Conservation (phyloP, 768 basidiomycete species). For the Plicaturopsis crispa region DNA sequence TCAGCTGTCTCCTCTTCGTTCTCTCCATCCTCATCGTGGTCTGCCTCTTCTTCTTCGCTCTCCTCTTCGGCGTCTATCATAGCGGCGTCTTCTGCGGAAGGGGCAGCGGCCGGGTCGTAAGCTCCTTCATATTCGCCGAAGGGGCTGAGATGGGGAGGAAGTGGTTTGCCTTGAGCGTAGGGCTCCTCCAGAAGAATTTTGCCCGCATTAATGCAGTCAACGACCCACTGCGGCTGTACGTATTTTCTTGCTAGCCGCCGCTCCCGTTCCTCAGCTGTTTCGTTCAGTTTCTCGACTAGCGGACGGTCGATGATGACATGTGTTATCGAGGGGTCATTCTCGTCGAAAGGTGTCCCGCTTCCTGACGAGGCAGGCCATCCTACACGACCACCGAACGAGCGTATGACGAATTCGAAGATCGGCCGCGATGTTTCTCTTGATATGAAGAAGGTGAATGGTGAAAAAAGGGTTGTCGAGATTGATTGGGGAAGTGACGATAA, state of each 20-base stretch:
- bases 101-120: conserved; percentile 53
- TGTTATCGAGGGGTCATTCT: conserved; percentile 78
- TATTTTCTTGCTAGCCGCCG: conserved; percentile 67
- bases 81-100: conserved; percentile 23
- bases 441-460: conserved; percentile 85
- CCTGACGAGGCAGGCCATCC: conserved; percentile 86
- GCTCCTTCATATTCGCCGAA: conserved; percentile 80
- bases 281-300: conserved; percentile 35
- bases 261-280: conserved; percentile 52
- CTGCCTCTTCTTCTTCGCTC: conserved; percentile 23
- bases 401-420: conserved; percentile 91
- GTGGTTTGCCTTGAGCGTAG: conserved; percentile 76
- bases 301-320: conserved; percentile 96
- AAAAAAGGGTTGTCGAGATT: conserved; percentile 59
- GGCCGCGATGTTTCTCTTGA: conserved; percentile 88
- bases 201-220: conserved; percentile 88
- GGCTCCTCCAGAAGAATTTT: conserved; percentile 79
- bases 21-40: conserved; percentile 24
- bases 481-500: conserved; percentile 55
- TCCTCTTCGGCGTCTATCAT: conserved; percentile 23
- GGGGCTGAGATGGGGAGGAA: conserved; percentile 94
- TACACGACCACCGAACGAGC: conserved; percentile 86
- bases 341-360: conserved; percentile 71
- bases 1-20: conserved; percentile 16
- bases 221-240: conserved; percentile 97